These are phyloP conservation scores for Penicillium waksmanii DNA, from an alignment of 495 filamentous ascomycete species.

Conservation along the genomic window DNA sequence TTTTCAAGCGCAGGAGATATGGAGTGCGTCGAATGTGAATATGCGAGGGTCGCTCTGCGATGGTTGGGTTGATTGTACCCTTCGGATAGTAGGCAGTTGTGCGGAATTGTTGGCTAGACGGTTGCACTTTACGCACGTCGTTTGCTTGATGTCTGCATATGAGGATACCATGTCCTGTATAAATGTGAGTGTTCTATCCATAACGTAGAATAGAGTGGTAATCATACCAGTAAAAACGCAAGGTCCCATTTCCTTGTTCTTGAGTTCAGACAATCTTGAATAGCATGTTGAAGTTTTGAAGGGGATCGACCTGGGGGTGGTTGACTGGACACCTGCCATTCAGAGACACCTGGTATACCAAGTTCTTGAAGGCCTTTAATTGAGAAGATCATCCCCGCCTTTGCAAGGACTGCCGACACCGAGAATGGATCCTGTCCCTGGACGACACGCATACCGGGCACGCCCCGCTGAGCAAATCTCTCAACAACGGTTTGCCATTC, in stretches of 20 bases:
- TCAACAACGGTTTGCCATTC: conserved; percentile 41
- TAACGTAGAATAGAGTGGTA: not conserved
- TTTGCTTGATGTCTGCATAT: conserved; percentile 45
- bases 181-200: conserved; percentile 13
- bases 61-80: conserved; percentile 12
- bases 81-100: conserved; percentile 43
- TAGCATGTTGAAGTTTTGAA: conserved; percentile 39
- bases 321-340: conserved; percentile 41
- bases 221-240: conserved; percentile 43
- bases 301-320: conserved; percentile 20
- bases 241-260: conserved; percentile 49
- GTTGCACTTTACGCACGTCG: conserved; percentile 43
- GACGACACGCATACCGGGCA: conserved; percentile 37
- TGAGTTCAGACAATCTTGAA: conserved; percentile 40
- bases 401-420: conserved; percentile 34
- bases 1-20: conserved; percentile 31
- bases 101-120: conserved; percentile 42
- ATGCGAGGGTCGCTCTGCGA: conserved; percentile 7
- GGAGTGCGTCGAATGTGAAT: conserved; percentile 30
- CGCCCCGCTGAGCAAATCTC: conserved; percentile 28
- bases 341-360: conserved; percentile 24
- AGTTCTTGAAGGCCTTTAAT: conserved; percentile 25
- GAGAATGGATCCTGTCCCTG: conserved; percentile 29
- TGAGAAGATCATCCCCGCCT: conserved; percentile 42
- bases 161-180: conserved; percentile 45